Percentiles rank a stretch among this genome's conserved stretches.
phyloP scores from a whole-genome alignment of 2,329 filamentous ascomycete genomes.

The Aspergillus quadricinctus region DNA sequence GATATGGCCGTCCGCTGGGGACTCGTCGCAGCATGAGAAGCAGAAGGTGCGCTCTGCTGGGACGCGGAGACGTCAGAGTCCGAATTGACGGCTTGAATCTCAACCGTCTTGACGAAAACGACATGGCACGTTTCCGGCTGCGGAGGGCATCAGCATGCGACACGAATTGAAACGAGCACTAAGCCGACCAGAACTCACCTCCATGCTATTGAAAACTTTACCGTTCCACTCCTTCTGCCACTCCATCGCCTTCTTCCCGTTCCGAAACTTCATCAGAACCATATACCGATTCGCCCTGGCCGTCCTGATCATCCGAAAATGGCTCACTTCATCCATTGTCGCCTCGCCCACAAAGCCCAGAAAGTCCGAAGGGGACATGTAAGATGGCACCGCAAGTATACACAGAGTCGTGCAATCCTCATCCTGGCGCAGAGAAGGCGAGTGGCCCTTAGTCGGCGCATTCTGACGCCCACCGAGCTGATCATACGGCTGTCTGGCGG shows the following conservation, averaged over 20 bases:
- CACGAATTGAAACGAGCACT: not conserved
- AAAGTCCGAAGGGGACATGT: conserved; percentile 86
- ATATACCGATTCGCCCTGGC: conserved; percentile 86
- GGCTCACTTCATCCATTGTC: conserved; percentile 80
- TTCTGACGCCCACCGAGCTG: conserved; percentile 17
- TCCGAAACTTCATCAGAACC: conserved; percentile 89
- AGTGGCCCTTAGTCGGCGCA: conserved; percentile 10
- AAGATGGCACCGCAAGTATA: conserved; percentile 90
- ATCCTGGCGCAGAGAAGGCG: conserved; percentile 16
- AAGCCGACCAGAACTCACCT: conserved; percentile 51
- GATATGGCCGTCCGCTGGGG: conserved; percentile 22
- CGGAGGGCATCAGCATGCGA: conserved; percentile 13
- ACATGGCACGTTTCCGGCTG: conserved; percentile 92
- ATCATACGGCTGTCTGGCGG: conserved; percentile 25
- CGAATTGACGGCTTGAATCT: conserved; percentile 64
- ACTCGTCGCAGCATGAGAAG: conserved; percentile 31
- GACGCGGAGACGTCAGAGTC: conserved; percentile 22
- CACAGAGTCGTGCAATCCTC: conserved; percentile 82
- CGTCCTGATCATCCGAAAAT: conserved; percentile 92
- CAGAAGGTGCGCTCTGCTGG: conserved; percentile 59
- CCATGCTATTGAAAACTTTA: conserved; percentile 86
- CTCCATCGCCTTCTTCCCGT: conserved; percentile 65
- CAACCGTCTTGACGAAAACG: conserved; percentile 88
- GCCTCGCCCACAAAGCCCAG: conserved; percentile 86
- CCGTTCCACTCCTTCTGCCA: conserved; percentile 91